Evolutionary conservation across 2,329 filamentous ascomycete genomes (phyloP), one percentile per base, ranked within the genome.

Genomic region (Albophoma yamanashiensis): DNA sequence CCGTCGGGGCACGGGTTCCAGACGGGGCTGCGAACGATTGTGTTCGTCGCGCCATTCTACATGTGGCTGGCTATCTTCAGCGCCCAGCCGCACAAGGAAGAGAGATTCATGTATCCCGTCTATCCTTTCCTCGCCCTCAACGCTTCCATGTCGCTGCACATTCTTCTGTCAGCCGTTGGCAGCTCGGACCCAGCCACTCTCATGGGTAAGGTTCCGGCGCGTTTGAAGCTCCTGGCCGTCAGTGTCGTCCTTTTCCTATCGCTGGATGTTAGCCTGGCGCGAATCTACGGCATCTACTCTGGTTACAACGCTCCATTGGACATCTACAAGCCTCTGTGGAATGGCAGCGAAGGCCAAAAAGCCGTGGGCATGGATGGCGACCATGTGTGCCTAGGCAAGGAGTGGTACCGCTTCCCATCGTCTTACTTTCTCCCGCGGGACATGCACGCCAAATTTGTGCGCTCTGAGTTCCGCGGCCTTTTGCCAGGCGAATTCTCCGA

Each of bases 401-500:
- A 99, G 71, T 99, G 94, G 94, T 97, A 99, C 73, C 89, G 94
- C 42, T 97, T 97, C 70, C 93, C 94, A 1, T 93, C 89, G 0
- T 95, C 92, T 0, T 97, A 92, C 76, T 92, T 94, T 71, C 79
- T 99, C 3, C 93, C 94, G 0, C 79, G 86, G n/a, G 83, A 85
- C 57, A 89, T 94, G 78, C 87, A 84, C 64, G 89, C 90, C 67
- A 96, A 94, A 67, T 99, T 97, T 69, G 79, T 99, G 66, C 90
- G 89, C 65, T 96, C 91, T 66, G 91, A 94, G 64, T 99, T 99
- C 73, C 82, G 83, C 11, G 94, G 94, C 2, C 78, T 99, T 22
- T 78, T 99, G 5, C 94, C 94, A 0, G 94, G 94, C 1, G 89
- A 96, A 68, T 99, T 97, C 70, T 85, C 85, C 22, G 89, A 95